A percentile compares a stretch with the other conserved stretches of the same genome.
These are phyloP conservation scores for Globisporangium middletonii DNA, from an alignment of 352 stramenopile species.

Conservation along the genomic window DNA sequence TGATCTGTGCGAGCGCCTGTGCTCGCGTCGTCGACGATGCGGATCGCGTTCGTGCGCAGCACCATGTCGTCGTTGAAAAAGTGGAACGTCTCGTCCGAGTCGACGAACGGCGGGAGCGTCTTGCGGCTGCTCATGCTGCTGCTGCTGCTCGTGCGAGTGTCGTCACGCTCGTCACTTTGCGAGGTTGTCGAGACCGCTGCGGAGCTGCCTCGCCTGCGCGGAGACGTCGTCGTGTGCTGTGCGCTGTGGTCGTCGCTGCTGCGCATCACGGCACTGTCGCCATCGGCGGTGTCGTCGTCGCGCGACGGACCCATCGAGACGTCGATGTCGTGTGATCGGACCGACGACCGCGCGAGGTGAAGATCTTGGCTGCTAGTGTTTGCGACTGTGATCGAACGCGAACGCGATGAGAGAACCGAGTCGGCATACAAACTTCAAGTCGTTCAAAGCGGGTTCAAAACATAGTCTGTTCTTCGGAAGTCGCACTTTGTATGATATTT, in stretches of 20 bases:
- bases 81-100: constrained; percentile 56
- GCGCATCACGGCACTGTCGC: too few species aligned
- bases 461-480: too few species aligned
- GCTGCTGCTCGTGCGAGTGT: not conserved
- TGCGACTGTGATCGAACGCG: too few species aligned
- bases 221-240: not conserved
- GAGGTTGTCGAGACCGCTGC: not conserved
- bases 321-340: too few species aligned
- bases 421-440: too few species aligned
- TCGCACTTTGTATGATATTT: too few species aligned
- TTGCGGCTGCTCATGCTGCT: not conserved
- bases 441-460: too few species aligned
- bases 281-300: too few species aligned
- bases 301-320: too few species aligned
- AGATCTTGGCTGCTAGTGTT: too few species aligned
- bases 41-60: constrained; percentile 55
- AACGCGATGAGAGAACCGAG: too few species aligned
- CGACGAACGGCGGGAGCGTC: constrained; percentile 22
- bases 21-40: constrained; percentile 19
- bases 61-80: constrained; percentile 66
- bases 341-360: too few species aligned
- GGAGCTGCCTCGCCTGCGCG: constrained; percentile 6
- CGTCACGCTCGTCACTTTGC: constrained; percentile 8
- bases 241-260: not conserved
- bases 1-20: constrained; percentile 9